Conservation (phyloP, 2,329 filamentous ascomycete species). For the Pseudogymnoascus sp. region DNA sequence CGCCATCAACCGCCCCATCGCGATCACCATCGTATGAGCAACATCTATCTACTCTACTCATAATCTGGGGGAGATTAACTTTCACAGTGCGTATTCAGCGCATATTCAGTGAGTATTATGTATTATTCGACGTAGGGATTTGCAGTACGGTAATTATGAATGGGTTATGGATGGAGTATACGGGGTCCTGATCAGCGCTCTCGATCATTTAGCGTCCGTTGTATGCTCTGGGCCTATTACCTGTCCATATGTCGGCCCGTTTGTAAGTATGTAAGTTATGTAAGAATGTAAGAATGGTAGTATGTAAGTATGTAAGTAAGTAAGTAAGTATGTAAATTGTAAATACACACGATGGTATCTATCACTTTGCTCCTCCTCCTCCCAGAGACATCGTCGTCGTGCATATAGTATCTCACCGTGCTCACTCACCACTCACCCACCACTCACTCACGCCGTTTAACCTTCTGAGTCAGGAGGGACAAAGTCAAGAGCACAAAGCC, state of each 20-base stretch:
- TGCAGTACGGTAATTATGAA: background rate
- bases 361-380: background rate
- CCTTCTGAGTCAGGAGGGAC: slow-evolving; percentile 8
- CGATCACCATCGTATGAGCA: background rate
- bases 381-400: background rate
- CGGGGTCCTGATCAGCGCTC: background rate
- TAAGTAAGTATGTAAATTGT: background rate
- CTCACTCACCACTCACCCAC: background rate
- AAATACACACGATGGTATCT: background rate
- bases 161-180: background rate
- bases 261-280: background rate
- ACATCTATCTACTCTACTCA: background rate
- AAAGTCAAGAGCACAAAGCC: background rate
- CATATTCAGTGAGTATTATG: background rate
- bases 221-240: background rate
- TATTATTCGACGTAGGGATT: too few species aligned
- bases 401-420: background rate
- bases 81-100: background rate
- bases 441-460: background rate
- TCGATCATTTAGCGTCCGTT: background rate
- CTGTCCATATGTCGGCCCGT: background rate
- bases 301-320: background rate
- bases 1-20: background rate
- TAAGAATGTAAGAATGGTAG: too few species aligned
- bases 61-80: background rate